Conservation (phyloP, 2,329 filamentous ascomycete species). For the Colletotrichum salicis region DNA sequence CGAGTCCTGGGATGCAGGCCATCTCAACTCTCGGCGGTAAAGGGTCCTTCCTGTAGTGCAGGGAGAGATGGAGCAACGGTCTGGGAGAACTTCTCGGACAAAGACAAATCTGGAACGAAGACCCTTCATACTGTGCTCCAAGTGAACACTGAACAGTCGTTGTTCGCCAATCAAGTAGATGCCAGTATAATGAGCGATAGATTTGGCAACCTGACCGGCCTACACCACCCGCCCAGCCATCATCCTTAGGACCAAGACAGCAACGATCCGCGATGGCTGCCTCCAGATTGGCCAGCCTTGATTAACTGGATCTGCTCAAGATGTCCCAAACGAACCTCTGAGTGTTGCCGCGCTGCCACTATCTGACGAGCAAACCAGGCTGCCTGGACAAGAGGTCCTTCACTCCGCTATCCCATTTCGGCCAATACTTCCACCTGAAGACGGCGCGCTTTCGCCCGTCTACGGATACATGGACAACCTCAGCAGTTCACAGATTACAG, state of each 20-base stretch:
- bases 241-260: conserved; percentile 3
- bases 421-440: conserved; percentile 20
- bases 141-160: background rate
- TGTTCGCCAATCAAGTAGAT: background rate
- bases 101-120: background rate
- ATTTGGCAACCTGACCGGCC: conserved; percentile 8
- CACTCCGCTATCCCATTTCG: conserved; percentile 5
- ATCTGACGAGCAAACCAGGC: conserved; percentile 6
- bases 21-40: background rate
- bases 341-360: conserved; percentile 11
- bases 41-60: conserved; percentile 17
- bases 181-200: background rate
- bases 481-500: background rate
- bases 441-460: conserved; percentile 8
- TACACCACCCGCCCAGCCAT: background rate
- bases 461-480: background rate
- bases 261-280: conserved; percentile 28
- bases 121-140: conserved; percentile 18
- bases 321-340: conserved; percentile 1
- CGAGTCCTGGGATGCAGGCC: background rate
- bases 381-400: conserved; percentile 1
- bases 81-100: conserved; percentile 6
- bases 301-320: conserved; percentile 32
- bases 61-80: background rate
- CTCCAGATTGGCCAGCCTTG: conserved; percentile 33